These are phyloP conservation scores for Cetradonia linearis DNA, from an alignment of 495 filamentous ascomycete species.

Conservation along the genomic window DNA sequence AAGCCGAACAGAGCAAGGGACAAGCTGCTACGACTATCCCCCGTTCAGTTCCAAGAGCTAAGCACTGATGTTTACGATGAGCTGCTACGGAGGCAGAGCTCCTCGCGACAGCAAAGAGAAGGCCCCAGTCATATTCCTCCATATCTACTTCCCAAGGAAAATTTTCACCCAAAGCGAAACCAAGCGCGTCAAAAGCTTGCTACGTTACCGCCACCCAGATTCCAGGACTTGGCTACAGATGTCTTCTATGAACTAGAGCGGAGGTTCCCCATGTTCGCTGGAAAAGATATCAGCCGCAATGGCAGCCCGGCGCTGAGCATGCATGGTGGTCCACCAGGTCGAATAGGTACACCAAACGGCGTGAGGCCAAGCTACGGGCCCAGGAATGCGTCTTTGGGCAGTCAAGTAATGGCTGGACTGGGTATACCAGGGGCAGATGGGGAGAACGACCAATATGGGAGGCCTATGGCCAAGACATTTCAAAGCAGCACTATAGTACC, in stretches of 20 bases:
- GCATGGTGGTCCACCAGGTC: slow-evolving; percentile 36
- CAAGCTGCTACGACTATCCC: slow-evolving; percentile 78
- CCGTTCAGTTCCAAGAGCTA: slow-evolving; percentile 90
- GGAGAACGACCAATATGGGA: slow-evolving; percentile 38
- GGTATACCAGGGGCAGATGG: slow-evolving; percentile 38
- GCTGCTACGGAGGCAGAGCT: slow-evolving; percentile 70
- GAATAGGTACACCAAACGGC: slow-evolving; percentile 47
- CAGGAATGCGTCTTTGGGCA: slow-evolving; percentile 37
- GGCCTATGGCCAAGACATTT: slow-evolving; percentile 77
- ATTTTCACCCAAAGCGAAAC: slow-evolving; percentile 94
- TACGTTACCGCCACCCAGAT: slow-evolving; percentile 70
- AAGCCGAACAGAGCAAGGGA: slow-evolving; percentile 81
- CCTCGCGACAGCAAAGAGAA: slow-evolving; percentile 37
- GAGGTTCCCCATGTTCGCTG: slow-evolving; percentile 73
- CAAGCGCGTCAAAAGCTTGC: slow-evolving; percentile 90
- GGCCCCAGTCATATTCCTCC: slow-evolving; percentile 41
- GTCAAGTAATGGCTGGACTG: slow-evolving; percentile 25
- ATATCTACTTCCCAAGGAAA: slow-evolving; percentile 68
- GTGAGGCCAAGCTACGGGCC: slow-evolving; percentile 31
- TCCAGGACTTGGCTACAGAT: slow-evolving; percentile 86
- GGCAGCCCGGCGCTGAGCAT: slow-evolving; percentile 57
- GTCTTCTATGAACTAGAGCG: slow-evolving; percentile 91
- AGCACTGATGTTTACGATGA: slow-evolving; percentile 98
- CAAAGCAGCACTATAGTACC: slow-evolving; percentile 94
- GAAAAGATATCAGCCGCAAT: slow-evolving; percentile 52